Percentiles rank a stretch among this genome's conserved stretches.
phyloP scores from a whole-genome alignment of 2,329 filamentous ascomycete species.

The Aspergillus pseudotamarii region DNA sequence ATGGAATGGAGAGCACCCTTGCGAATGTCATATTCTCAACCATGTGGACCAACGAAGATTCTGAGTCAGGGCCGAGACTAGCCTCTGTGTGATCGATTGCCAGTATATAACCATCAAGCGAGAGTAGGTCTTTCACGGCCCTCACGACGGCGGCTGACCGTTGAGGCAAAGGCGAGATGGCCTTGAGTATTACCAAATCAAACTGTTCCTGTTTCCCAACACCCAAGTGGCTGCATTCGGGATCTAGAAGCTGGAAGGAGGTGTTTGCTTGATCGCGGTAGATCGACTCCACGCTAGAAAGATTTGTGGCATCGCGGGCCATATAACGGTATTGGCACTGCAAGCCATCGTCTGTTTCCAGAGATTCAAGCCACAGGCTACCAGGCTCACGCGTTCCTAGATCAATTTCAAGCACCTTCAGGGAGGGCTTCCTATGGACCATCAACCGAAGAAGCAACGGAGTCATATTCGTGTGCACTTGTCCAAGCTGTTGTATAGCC shows the following conservation, averaged over 20 bases:
- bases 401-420: conserved; percentile 9
- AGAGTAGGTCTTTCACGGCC: neutral
- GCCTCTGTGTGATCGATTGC: neutral
- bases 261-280: neutral
- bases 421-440: conserved; percentile 1
- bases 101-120: conserved; percentile 6
- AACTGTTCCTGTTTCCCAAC: neutral
- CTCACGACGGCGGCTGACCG: neutral
- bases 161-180: neutral
- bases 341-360: neutral
- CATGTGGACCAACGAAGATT: neutral
- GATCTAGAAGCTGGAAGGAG: conserved; percentile 3
- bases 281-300: neutral
- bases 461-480: neutral
- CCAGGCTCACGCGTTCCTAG: neutral
- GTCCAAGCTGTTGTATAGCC: neutral
- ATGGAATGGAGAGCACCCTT: neutral
- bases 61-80: neutral
- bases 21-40: neutral
- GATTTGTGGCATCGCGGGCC: neutral
- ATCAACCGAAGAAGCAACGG: neutral
- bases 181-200: conserved; percentile 10
- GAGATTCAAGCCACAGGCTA: conserved; percentile 6
- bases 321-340: conserved; percentile 6
- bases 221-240: neutral